Percentiles rank a stretch among this genome's conserved stretches.
These are phyloP conservation scores for Candida berthetii DNA, from an alignment of 805 yeast species.

Conservation along the genomic window DNA sequence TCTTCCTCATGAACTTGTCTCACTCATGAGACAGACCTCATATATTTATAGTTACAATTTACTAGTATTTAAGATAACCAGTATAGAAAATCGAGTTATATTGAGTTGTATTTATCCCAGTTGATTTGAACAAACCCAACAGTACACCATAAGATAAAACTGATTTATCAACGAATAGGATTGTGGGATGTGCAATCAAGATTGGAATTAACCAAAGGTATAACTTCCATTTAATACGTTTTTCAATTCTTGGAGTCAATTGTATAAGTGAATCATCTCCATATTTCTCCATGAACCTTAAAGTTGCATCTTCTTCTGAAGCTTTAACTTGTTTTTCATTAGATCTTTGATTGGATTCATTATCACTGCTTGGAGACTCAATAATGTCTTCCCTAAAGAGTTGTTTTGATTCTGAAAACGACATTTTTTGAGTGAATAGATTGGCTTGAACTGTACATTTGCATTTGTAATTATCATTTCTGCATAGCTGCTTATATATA, in stretches of 20 bases:
- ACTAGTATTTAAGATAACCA: no score
- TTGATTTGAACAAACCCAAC: constrained; percentile 26
- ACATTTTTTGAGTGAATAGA: no score
- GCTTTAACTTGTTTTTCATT: constrained; percentile 3
- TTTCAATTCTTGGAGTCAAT: constrained; percentile 1
- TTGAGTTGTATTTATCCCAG: constrained; percentile 14
- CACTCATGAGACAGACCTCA: no score
- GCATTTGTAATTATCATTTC: no score
- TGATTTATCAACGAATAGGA: constrained; percentile 34
- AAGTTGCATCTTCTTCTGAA: constrained; percentile 21
- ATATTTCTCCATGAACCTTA: constrained; percentile 17
- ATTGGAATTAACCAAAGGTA: constrained; percentile 16
- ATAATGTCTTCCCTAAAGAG: no score
- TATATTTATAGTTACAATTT: no score
- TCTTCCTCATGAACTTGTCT: no score
- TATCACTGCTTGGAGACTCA: no score
- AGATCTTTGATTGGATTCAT: no score
- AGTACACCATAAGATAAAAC: constrained; percentile 34
- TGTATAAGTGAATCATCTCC: constrained; percentile 4
- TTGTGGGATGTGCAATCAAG: constrained; percentile 15
- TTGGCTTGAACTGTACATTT: no score
- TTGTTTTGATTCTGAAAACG: no score
- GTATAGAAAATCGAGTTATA: constrained; percentile 32
- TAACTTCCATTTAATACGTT: constrained; percentile 6
- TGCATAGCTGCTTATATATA: no score